Conservation (phyloP, 2,329 filamentous ascomycete species). For the Fusarium palustre region DNA sequence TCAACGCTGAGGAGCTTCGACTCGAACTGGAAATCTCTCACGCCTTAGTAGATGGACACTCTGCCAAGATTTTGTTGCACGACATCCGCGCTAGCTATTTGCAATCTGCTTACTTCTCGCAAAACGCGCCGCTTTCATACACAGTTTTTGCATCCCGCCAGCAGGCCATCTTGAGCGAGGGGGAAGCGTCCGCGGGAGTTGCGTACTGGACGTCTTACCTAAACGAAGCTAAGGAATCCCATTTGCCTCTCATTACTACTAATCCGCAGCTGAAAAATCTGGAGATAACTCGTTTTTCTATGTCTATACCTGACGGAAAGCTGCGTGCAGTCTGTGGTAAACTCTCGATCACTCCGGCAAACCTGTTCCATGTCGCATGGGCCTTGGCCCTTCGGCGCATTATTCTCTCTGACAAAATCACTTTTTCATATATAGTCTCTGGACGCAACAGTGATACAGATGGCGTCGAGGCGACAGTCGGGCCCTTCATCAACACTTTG, state of each 20-base stretch:
- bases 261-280: constrained; percentile 5
- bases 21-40: constrained; percentile 12
- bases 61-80: constrained; percentile 8
- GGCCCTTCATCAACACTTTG: constrained; percentile 7
- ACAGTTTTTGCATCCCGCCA: constrained; percentile 8
- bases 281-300: constrained; percentile 3
- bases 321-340: constrained; percentile 6
- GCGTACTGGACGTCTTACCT: constrained; percentile 8
- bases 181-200: constrained; percentile 4
- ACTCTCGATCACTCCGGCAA: constrained; percentile 8
- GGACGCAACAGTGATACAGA: constrained; percentile 5
- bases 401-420: constrained; percentile 6
- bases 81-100: constrained; percentile 10
- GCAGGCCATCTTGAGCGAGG: constrained; percentile 5
- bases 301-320: constrained; percentile 1
- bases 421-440: constrained; percentile 9
- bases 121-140: constrained; percentile 2
- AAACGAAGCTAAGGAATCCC: constrained; percentile 8
- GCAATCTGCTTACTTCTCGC: constrained; percentile 9
- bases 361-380: constrained; percentile 9
- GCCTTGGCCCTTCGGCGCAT: constrained; percentile 9
- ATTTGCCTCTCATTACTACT: constrained; percentile 5
- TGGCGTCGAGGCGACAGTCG: constrained; percentile 5
- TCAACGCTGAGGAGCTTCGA: constrained; percentile 4
- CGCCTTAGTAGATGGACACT: constrained; percentile 9